Evolutionary conservation across 2,329 filamentous ascomycete genomes (phyloP).

Genomic region (Fusarium sp.): DNA sequence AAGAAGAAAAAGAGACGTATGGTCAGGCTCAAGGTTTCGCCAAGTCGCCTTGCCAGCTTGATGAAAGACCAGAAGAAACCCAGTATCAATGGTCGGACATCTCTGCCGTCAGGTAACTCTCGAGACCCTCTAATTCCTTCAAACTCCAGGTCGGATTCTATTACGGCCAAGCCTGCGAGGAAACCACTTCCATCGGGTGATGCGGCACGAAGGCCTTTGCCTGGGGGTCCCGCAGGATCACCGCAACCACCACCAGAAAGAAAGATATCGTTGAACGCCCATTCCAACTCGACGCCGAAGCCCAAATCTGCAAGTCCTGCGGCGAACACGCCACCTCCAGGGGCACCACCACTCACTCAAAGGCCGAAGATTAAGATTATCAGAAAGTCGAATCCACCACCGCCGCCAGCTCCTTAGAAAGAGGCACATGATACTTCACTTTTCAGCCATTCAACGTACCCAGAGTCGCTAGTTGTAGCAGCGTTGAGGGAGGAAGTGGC

Average conservation of each 20-base stretch:
- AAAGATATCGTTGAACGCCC: slow-evolving; percentile 44
- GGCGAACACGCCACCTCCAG: slow-evolving; percentile 39
- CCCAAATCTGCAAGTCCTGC: slow-evolving; percentile 43
- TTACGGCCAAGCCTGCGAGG: slow-evolving; percentile 50
- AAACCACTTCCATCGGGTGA: slow-evolving; percentile 52
- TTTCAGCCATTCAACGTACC: not conserved
- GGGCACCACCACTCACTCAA: slow-evolving; percentile 34
- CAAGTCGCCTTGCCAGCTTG: slow-evolving; percentile 50
- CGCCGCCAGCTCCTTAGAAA: slow-evolving; percentile 42
- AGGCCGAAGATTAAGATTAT: slow-evolving; percentile 54
- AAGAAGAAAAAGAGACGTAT: slow-evolving; percentile 50
- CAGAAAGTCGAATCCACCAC: slow-evolving; percentile 48
- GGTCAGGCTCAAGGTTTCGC: slow-evolving; percentile 53
- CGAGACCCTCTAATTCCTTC: slow-evolving; percentile 42
- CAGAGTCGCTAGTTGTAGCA: not conserved
- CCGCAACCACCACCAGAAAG: slow-evolving; percentile 39
- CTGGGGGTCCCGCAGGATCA: slow-evolving; percentile 42
- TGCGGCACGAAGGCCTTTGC: slow-evolving; percentile 48
- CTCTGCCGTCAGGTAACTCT: slow-evolving; percentile 48
- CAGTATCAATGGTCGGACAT: slow-evolving; percentile 44
- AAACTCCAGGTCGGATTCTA: slow-evolving; percentile 45
- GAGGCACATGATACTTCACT: not conserved
- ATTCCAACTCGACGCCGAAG: slow-evolving; percentile 35
- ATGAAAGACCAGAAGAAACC: slow-evolving; percentile 46
- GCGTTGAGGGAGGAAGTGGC: not conserved